These are phyloP conservation scores for Ogataea neopini DNA, from an alignment of 805 yeast genomes.

Conservation along the genomic window DNA sequence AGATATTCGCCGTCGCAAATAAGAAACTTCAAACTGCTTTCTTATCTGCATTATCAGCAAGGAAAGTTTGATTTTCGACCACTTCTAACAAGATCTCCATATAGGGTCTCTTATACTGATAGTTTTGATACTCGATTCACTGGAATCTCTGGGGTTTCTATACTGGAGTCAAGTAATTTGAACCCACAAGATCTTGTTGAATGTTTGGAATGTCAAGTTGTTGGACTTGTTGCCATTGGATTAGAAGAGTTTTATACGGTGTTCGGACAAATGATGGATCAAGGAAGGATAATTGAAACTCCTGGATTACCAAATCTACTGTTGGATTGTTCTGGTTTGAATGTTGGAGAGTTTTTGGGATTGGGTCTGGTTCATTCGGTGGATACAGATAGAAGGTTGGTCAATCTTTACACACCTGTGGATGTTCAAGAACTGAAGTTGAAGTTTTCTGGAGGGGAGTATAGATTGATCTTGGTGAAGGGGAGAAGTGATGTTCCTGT, in stretches of 20 bases:
- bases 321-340: conserved; percentile 16
- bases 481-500: conserved; percentile 70
- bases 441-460: conserved; percentile 23
- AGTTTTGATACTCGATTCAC: conserved; percentile 13
- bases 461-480: conserved; percentile 47
- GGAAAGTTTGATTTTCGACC: conserved; percentile 44
- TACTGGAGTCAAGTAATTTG: conserved; percentile 38
- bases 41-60: conserved; percentile 51
- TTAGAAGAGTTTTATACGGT: conserved; percentile 23
- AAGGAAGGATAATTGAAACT: neutral
- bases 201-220: conserved; percentile 43
- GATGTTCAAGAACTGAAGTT: conserved; percentile 16
- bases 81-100: conserved; percentile 40
- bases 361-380: conserved; percentile 70
- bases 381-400: conserved; percentile 35
- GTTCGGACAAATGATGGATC: conserved; percentile 18
- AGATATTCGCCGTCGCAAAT: conserved; percentile 53
- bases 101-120: conserved; percentile 41
- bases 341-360: conserved; percentile 43
- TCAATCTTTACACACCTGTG: conserved; percentile 61
- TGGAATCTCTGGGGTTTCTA: conserved; percentile 40
- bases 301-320: conserved; percentile 31
- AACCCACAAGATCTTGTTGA: conserved; percentile 36
- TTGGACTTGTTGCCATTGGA: conserved; percentile 40
- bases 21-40: conserved; percentile 49